Base-by-base conservation (phyloP, 2,329 filamentous ascomycete genomes). In the Fusarium beomiforme region DNA sequence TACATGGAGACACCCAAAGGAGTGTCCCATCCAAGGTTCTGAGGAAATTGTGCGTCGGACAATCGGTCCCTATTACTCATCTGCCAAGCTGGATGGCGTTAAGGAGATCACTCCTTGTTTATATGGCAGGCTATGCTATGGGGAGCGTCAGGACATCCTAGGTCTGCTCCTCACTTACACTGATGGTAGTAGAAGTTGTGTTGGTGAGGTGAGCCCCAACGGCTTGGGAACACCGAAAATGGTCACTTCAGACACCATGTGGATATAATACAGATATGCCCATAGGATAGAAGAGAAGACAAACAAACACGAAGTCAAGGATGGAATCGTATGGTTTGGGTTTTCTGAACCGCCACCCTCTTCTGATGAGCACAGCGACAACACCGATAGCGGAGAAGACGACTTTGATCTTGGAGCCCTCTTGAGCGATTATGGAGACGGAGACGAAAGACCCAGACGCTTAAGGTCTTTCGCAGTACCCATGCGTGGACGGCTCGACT, bases 401-500 rank as follows among this genome's bases (percentile, higher is more conserved):
- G 17, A 37, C n/a, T n/a, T n/a, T n/a, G n/a, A n/a, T n/a, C n/a
- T n/a, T n/a, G n/a, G n/a, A n/a, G n/a, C n/a, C n/a, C n/a, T n/a
- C n/a, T n/a, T n/a, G n/a, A n/a, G n/a, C n/a, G n/a, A n/a, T n/a
- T n/a, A n/a, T n/a, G n/a, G n/a, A 9, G 16, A 17, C 4, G 36
- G 5, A 6, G 36, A 37, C 36, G 16, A 17, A 17, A 37, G 5
- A 4, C 16, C 14, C 36, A n/a, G 11, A 10, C 16, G 13, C 12
- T 11, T 14, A 13, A 19, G 13, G 12, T n/a, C 8, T 16, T 21
- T 34, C 8, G 10, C 26, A 23, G 23, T 54, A 2, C 47, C 57
- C 13, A 7, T 59, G 19, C 23, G 39, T 5, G 57, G 57, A 2
- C 57, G 57, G 5, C 39, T 59, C 2, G 57, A 58, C 43, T 58